Evolutionary conservation across 2,329 filamentous ascomycete species (phyloP).

Genomic region (Pseudogymnoascus sp.): DNA sequence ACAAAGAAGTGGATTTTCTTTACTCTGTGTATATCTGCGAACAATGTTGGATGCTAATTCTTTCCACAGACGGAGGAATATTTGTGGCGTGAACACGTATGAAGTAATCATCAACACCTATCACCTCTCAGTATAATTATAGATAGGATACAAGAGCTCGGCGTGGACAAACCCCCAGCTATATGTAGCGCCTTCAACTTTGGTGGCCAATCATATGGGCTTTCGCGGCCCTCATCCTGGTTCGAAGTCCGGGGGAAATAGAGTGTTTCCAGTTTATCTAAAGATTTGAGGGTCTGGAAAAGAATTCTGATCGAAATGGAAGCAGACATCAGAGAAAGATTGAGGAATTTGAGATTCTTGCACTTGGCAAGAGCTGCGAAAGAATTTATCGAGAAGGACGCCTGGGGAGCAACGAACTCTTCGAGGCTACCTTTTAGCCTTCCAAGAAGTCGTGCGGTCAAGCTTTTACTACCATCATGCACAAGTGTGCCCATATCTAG

Average conservation of each 20-base stretch:
- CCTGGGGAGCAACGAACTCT: constrained; percentile 29
- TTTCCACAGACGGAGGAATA: constrained; percentile 20
- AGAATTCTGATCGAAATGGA: constrained; percentile 26
- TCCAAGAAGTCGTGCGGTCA: constrained; percentile 28
- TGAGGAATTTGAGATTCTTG: constrained; percentile 24
- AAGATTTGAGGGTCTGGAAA: constrained; percentile 26
- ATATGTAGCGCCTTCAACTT: constrained; percentile 26
- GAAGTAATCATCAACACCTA: constrained; percentile 25
- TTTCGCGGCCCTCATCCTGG: constrained; percentile 15
- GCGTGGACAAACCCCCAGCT: constrained; percentile 20
- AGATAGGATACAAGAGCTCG: not conserved
- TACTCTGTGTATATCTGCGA: constrained; percentile 20
- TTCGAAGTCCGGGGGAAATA: constrained; percentile 28
- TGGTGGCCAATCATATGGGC: constrained; percentile 26
- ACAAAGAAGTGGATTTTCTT: not conserved
- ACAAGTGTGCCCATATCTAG: constrained; percentile 29
- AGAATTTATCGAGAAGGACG: constrained; percentile 28
- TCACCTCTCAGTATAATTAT: not conserved
- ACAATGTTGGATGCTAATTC: constrained; percentile 29
- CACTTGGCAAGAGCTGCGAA: constrained; percentile 30
- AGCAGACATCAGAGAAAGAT: constrained; percentile 27
- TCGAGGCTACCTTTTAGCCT: constrained; percentile 28
- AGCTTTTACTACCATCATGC: constrained; percentile 25
- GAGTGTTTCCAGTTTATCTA: constrained; percentile 25
- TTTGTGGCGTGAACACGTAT: constrained; percentile 20